Base-by-base conservation (phyloP, 2,329 filamentous ascomycete genomes). In the Sporothrix inflata region DNA sequence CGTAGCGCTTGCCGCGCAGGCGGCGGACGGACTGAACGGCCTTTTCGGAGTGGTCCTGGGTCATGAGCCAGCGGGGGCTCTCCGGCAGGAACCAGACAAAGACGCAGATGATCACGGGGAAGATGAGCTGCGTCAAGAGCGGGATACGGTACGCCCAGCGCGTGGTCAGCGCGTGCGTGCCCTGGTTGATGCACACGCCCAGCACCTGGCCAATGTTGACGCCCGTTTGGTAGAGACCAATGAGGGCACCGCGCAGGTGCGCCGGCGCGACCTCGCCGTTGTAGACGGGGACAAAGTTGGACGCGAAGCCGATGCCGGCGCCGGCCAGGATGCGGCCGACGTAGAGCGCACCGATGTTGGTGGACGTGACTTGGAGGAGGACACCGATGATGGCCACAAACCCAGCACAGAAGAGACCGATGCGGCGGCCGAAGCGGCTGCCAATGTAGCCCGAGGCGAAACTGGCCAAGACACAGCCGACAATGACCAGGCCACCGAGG, bases 1-100 rank as follows among this genome's bases (percentile, higher is more conserved):
- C 74, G 34, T 74, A 76, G 19, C 76, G 72, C 75, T 77, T 80
- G 9, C 74, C 76, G 0, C 82, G 77, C 40, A 83, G 75, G 73
- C 81, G 80, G 0, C 78, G 75, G 24, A 83, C 74, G 12, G 80
- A 76, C 42, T 75, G 77, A 40, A 80, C 74, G 2, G 81, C 79
- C 30, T 77, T 74, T 16, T 81, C 79, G 4, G 79, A 78, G 16
- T 79, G 76, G 1, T 79, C 80, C 19, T 76, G 76, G 21, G 79
- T 75, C 16, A 81, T 79, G 9, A 83, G 77, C 81, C 81, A 83
- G 16, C 81, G 30, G 2, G 67, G 67, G 34, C 49, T 57, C 51
- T 69, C 67, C 1, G 67, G 67, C 4, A 69, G 24, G 38, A 69
- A 57, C 51, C 67, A 57, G 38, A 47, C 34, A 57, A 69, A 60